A percentile compares a stretch with the other conserved stretches of the same genome.
Evolutionary conservation across 768 basidiomycete genomes (phyloP).

Genomic region (Coprinopsis marcescibilis): DNA sequence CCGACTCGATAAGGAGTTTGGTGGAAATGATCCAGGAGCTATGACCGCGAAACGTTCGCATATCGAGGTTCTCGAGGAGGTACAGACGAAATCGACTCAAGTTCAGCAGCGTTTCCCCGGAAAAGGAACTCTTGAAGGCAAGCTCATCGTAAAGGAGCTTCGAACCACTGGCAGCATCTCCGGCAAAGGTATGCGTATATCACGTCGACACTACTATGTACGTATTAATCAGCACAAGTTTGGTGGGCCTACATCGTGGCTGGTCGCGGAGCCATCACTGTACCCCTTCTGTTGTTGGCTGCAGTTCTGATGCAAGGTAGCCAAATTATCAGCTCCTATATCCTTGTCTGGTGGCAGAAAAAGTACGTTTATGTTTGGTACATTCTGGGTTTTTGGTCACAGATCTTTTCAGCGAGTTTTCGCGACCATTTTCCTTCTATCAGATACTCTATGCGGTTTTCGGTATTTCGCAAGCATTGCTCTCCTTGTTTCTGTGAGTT

Average conservation of each 20-base stretch:
- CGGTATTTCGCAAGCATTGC: slow-evolving; percentile 48
- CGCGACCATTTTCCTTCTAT: slow-evolving; percentile 51
- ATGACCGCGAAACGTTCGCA: slow-evolving; percentile 7
- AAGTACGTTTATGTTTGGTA: slow-evolving; percentile 35
- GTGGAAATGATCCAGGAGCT: slow-evolving; percentile 39
- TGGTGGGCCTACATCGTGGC: slow-evolving; percentile 56
- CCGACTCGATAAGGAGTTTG: slow-evolving; percentile 55
- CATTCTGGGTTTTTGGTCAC: not conserved
- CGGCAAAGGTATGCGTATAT: slow-evolving; percentile 31
- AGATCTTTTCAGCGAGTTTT: slow-evolving; percentile 31
- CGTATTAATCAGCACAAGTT: slow-evolving; percentile 30
- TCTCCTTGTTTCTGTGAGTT: slow-evolving; percentile 53
- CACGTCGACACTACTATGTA: not conserved
- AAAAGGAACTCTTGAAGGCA: slow-evolving; percentile 59
- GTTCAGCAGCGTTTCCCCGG: slow-evolving; percentile 25
- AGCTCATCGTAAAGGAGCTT: slow-evolving; percentile 59
- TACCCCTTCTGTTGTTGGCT: slow-evolving; percentile 45
- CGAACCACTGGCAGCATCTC: slow-evolving; percentile 62
- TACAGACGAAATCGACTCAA: slow-evolving; percentile 3
- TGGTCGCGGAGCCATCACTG: slow-evolving; percentile 43
- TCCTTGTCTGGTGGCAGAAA: slow-evolving; percentile 68
- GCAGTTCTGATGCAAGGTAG: slow-evolving; percentile 56
- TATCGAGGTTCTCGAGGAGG: slow-evolving; percentile 2
- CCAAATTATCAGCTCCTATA: slow-evolving; percentile 58
- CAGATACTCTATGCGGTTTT: slow-evolving; percentile 59